Percentiles rank a stretch among this genome's conserved stretches.
Evolutionary conservation across 2,329 filamentous ascomycete species (phyloP).

Genomic region (Leptographium lundbergii): DNA sequence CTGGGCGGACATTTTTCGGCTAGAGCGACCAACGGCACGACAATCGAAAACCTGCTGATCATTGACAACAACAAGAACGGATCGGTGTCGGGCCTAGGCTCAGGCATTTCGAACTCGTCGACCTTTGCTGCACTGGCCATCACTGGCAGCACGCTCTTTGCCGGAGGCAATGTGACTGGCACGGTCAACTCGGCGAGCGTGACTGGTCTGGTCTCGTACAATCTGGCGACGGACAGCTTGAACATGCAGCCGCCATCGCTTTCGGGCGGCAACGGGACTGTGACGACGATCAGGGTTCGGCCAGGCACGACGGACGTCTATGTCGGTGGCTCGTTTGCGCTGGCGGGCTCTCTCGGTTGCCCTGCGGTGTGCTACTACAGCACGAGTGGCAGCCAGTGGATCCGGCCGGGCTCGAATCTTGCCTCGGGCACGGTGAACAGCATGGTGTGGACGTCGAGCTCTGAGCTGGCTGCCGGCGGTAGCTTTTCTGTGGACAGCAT

Average conservation of each 20-base stretch:
- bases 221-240: constrained; percentile 54
- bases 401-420: constrained; percentile 59
- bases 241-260: constrained; percentile 63
- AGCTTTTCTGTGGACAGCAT: constrained; percentile 58
- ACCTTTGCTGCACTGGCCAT: constrained; percentile 62
- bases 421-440: constrained; percentile 54
- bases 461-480: constrained; percentile 64
- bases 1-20: constrained; percentile 79
- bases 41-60: constrained; percentile 68
- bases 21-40: constrained; percentile 52
- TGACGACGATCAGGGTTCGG: constrained; percentile 63
- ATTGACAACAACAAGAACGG: constrained; percentile 63
- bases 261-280: constrained; percentile 54
- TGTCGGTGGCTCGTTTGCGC: constrained; percentile 74
- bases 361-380: constrained; percentile 72
- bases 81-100: constrained; percentile 55
- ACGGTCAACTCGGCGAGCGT: constrained; percentile 49
- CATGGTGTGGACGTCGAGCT: constrained; percentile 65
- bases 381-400: constrained; percentile 62
- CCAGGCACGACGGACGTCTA: constrained; percentile 64
- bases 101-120: constrained; percentile 56
- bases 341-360: constrained; percentile 72
- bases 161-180: constrained; percentile 70
- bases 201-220: constrained; percentile 67
- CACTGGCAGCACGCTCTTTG: constrained; percentile 57